phyloP scores from a whole-genome alignment of 2,329 filamentous ascomycete species.

The Zarea fungicola region DNA sequence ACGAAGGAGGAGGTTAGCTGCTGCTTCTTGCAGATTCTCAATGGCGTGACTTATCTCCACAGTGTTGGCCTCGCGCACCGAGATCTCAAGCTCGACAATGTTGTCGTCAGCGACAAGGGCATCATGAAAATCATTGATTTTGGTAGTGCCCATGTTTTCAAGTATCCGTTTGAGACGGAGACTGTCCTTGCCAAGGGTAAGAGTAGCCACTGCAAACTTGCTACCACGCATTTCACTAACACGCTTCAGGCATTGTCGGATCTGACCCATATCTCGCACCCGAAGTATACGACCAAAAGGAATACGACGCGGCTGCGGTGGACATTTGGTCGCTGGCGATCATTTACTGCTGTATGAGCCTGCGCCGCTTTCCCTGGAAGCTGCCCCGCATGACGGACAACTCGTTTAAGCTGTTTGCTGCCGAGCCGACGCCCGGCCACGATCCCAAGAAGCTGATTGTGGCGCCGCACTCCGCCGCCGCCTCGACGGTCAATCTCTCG shows the following conservation, averaged over 20 bases:
- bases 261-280: conserved; percentile 94
- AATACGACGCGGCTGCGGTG: conserved; percentile 88
- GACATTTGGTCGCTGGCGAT: conserved; percentile 99
- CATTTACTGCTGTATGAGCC: conserved; percentile 98
- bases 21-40: conserved; percentile 89
- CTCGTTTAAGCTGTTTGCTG: conserved; percentile 88
- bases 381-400: conserved; percentile 87
- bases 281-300: conserved; percentile 89
- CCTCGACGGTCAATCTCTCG: conserved; percentile 40
- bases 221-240: neutral
- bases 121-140: conserved; percentile 99
- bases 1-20: conserved; percentile 83
- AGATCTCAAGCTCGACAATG: conserved; percentile 95
- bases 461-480: conserved; percentile 26
- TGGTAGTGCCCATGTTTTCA: conserved; percentile 92
- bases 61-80: conserved; percentile 92
- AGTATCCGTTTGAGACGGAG: conserved; percentile 89
- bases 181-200: conserved; percentile 34
- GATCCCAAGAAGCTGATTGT: conserved; percentile 50
- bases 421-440: conserved; percentile 72
- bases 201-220: neutral
- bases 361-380: conserved; percentile 96
- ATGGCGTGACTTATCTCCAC: conserved; percentile 89
- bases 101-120: conserved; percentile 90
- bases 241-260: conserved; percentile 56